Evolutionary conservation across 495 filamentous ascomycete genomes (phyloP).

Genomic region (Penicillium steckii): DNA sequence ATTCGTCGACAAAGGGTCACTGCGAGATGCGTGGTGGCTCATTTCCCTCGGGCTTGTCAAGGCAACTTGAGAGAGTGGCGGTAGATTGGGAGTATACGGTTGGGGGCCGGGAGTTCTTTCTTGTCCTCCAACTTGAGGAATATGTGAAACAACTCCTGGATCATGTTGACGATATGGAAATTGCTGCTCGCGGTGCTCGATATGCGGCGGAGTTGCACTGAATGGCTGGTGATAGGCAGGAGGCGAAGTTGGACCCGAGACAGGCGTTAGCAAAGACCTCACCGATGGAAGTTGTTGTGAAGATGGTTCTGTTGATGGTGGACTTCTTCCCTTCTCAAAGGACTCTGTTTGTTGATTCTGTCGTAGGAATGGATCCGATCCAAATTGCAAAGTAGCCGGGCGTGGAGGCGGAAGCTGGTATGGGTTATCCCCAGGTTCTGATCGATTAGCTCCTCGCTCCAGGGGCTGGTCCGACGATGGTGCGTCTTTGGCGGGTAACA

Average conservation of each 20-base stretch:
- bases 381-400: slow-evolving; percentile 41
- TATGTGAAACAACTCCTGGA: slow-evolving; percentile 4
- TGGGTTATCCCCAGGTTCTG: slow-evolving; percentile 37
- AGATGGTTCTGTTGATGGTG: slow-evolving; percentile 11
- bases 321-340: slow-evolving; percentile 21
- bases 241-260: slow-evolving; percentile 30
- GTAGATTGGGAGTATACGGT: slow-evolving; percentile 24
- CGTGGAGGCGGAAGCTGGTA: slow-evolving; percentile 54
- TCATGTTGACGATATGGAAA: slow-evolving; percentile 27
- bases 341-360: slow-evolving; percentile 33
- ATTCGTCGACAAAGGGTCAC: slow-evolving; percentile 16
- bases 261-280: slow-evolving; percentile 45
- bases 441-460: slow-evolving; percentile 34
- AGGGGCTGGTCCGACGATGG: slow-evolving; percentile 29
- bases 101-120: slow-evolving; percentile 21
- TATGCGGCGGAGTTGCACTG: slow-evolving; percentile 18
- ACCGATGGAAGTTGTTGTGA: slow-evolving; percentile 44
- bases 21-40: slow-evolving; percentile 18
- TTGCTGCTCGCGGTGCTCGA: slow-evolving; percentile 18
- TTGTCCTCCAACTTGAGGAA: slow-evolving; percentile 14
- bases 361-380: slow-evolving; percentile 39
- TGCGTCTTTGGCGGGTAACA: slow-evolving; percentile 39
- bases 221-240: slow-evolving; percentile 29
- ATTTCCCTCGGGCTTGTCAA: slow-evolving; percentile 20
- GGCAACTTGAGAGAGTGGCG: slow-evolving; percentile 36